These are phyloP conservation scores for Agroathelia rolfsii DNA, from an alignment of 1,284 basidiomycete genomes.

Conservation along the genomic window DNA sequence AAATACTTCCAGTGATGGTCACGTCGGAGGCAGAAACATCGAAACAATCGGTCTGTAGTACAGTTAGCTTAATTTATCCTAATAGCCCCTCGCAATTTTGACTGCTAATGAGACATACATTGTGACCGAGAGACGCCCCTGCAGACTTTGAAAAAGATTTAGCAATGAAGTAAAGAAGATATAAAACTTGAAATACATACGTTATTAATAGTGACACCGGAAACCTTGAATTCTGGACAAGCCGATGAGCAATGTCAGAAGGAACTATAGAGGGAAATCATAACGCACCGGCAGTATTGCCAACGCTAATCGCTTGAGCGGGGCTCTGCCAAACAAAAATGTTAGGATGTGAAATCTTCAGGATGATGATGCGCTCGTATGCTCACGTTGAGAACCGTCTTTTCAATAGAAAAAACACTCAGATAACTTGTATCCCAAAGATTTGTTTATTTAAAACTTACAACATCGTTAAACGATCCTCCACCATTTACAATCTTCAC, in stretches of 20 bases:
- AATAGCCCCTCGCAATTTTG: conserved; percentile 1
- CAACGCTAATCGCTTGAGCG: conserved; percentile 9
- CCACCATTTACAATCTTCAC: conserved; percentile 13
- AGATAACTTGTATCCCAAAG: no score
- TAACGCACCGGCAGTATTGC: conserved; percentile 12
- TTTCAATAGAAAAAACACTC: no score
- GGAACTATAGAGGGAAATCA: no score
- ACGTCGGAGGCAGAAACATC: conserved; percentile 4
- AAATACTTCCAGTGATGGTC: conserved; percentile 9
- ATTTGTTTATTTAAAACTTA: neutral
- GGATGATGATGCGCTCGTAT: no score
- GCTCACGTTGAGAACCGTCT: conserved; percentile 7
- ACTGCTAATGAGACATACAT: conserved; percentile 9
- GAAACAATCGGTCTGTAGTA: conserved; percentile 1
- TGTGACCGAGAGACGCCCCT: conserved; percentile 13
- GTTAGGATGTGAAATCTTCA: no score
- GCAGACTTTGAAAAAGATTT: conserved; percentile 6
- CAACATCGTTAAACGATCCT: conserved; percentile 2
- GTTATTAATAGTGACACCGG: conserved; percentile 13
- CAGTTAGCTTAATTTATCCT: no score
- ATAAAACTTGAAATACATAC: conserved; percentile 6
- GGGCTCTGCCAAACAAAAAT: no score
- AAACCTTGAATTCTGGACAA: conserved; percentile 11
- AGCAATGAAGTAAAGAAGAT: conserved; percentile 8
- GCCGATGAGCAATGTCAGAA: no score